Base-by-base conservation (phyloP, 352 stramenopile genomes). In the Phytopythium delawarense region DNA sequence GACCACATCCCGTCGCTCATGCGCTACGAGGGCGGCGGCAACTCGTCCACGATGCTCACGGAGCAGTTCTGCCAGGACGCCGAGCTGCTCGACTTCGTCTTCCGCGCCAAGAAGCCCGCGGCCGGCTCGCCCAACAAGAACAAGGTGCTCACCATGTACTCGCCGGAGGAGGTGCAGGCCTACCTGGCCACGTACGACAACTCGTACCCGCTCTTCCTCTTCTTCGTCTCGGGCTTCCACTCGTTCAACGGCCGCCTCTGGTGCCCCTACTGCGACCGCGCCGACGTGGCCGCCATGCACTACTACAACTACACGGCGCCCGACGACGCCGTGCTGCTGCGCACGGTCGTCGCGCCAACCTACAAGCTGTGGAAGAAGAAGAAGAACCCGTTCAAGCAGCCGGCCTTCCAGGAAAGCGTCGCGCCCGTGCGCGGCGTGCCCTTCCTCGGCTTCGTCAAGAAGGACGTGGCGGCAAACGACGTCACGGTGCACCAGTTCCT, bases 281-380 rank as follows among this genome's bases (percentile, higher is more conserved):
- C 82, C 6, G 72, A 91, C 59, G 63, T 94, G 35, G 68, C 78
- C 0, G 76, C 88, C 59, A 87, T 87, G 65, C 81, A 92, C 70
- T 89, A 92, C 64, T 94, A 81, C 72, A 91, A 92, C 65, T 81
- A 86, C 64, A 84, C 81, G 9, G 84, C 84, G 13, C 76, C 82
- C 0, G 70, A 81, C 34, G 70, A 73, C 21, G 80, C 84, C 3
- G 71, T 91, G 45, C 58, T 94, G 55, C 53, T 94, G 28, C 75
- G 73, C 1, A 67, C 78, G 12, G 66, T 89, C 30, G 81, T 91
- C 9, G 62, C 66, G 4, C 54, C 64, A 50, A 79, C 82, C 60
- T 92, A 89, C 71, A 83, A 86, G 63, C 62, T 75, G 62, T 94
- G 84, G 84, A 91, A 94, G 66, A 86, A 88, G 64, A 87, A 84